These are phyloP conservation scores for Ganoderma leucocontextum DNA, from an alignment of 1,284 basidiomycete species.

Conservation along the genomic window DNA sequence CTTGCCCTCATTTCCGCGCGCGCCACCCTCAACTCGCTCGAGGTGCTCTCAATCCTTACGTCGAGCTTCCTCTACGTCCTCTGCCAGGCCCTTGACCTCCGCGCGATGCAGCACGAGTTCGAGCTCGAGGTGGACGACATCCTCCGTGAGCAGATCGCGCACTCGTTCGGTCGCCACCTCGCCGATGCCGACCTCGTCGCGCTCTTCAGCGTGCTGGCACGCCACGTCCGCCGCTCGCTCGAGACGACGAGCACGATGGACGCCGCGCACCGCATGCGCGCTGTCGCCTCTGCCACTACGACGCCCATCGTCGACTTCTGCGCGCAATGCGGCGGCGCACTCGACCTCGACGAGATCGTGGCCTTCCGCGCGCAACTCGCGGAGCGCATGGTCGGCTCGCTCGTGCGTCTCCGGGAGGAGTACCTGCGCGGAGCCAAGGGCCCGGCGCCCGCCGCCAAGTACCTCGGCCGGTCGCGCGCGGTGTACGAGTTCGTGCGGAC, in stretches of 20 bases:
- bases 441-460: slow-evolving; percentile 62
- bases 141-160: slow-evolving; percentile 57
- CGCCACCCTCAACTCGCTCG: slow-evolving; percentile 78
- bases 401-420: slow-evolving; percentile 58
- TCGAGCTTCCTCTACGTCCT: slow-evolving; percentile 80
- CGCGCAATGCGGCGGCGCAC: slow-evolving; percentile 45
- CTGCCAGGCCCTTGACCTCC: slow-evolving; percentile 85
- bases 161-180: slow-evolving; percentile 54
- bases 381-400: slow-evolving; percentile 51
- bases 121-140: slow-evolving; percentile 56
- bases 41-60: slow-evolving; percentile 77
- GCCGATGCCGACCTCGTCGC: slow-evolving; percentile 42
- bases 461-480: slow-evolving; percentile 68
- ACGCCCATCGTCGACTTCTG: slow-evolving; percentile 68
- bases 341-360: slow-evolving; percentile 48
- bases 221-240: slow-evolving; percentile 58
- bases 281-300: slow-evolving; percentile 68
- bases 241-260: slow-evolving; percentile 79
- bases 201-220: slow-evolving; percentile 48
- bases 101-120: slow-evolving; percentile 76
- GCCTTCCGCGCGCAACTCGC: slow-evolving; percentile 62
- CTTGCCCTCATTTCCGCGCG: slow-evolving; percentile 83
- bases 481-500: slow-evolving; percentile 79
- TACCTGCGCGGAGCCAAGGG: slow-evolving; percentile 64
- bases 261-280: slow-evolving; percentile 67